Evolutionary conservation across 495 filamentous ascomycete species (phyloP).

Genomic region (Bathelium albidoporum): DNA sequence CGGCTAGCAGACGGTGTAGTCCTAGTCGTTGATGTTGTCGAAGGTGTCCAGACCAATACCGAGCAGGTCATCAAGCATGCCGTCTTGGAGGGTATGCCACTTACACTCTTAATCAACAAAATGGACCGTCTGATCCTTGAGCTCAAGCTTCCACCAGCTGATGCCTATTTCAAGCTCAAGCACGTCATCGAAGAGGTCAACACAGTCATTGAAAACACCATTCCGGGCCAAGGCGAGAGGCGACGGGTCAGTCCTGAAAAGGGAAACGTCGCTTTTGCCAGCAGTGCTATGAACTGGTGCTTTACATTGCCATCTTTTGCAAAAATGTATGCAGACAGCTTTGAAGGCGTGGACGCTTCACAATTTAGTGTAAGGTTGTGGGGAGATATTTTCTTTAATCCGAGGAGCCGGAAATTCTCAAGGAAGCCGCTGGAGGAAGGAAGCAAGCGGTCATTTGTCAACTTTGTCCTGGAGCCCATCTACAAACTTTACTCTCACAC

Average conservation of each 20-base stretch:
- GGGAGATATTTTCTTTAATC: constrained; percentile 97
- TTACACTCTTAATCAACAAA: constrained; percentile 91
- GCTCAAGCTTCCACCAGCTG: constrained; percentile 84
- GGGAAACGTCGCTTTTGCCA: constrained; percentile 92
- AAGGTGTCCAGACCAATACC: constrained; percentile 92
- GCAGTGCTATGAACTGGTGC: constrained; percentile 88
- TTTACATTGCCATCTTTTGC: constrained; percentile 90
- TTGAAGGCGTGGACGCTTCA: constrained; percentile 42
- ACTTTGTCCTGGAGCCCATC: constrained; percentile 91
- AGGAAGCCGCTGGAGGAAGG: constrained; percentile 73
- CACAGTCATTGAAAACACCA: constrained; percentile 77
- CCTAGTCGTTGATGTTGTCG: constrained; percentile 92
- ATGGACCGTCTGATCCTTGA: constrained; percentile 93
- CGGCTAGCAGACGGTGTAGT: constrained; percentile 87
- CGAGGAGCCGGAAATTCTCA: constrained; percentile 77
- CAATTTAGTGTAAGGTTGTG: constrained; percentile 78
- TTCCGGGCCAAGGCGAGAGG: constrained; percentile 73
- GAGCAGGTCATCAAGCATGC: constrained; percentile 96
- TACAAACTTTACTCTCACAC: constrained; percentile 98
- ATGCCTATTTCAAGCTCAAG: constrained; percentile 97
- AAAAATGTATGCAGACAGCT: constrained; percentile 89
- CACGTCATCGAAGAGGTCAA: constrained; percentile 98
- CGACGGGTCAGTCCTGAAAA: constrained; percentile 87
- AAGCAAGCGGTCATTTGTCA: constrained; percentile 78
- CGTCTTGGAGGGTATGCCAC: constrained; percentile 76